Conservation (phyloP, 2,329 filamentous ascomycete species). For the Aspergillus fumigatus region DNA sequence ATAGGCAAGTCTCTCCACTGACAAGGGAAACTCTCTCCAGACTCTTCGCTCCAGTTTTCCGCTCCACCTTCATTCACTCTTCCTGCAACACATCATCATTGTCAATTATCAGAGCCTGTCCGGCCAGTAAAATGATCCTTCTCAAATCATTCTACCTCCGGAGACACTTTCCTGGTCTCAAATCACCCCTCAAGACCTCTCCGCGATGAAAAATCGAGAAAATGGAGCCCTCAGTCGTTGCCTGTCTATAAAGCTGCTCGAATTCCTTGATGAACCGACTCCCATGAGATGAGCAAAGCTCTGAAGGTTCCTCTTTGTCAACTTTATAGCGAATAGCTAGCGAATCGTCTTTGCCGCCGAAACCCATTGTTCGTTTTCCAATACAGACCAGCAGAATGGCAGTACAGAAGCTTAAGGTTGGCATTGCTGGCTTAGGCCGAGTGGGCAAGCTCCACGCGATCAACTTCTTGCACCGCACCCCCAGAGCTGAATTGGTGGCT, state of each 20-base stretch:
- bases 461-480: constrained; percentile 46
- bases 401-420: constrained; percentile 39
- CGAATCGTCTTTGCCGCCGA: background rate
- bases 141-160: background rate
- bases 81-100: background rate
- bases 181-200: background rate
- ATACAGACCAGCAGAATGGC: constrained; percentile 16
- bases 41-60: background rate
- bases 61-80: background rate
- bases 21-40: background rate
- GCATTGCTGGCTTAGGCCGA: constrained; percentile 47
- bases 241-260: background rate
- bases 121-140: background rate
- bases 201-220: background rate
- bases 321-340: background rate
- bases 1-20: background rate
- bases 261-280: background rate
- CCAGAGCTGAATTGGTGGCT: constrained; percentile 48
- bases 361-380: background rate
- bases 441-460: constrained; percentile 50
- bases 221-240: background rate
- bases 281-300: background rate
- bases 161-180: background rate
- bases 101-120: background rate
- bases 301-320: background rate